These are phyloP conservation scores for Leishmania amazonensis DNA, from an alignment of 208 protist genomes.

Conservation along the genomic window DNA sequence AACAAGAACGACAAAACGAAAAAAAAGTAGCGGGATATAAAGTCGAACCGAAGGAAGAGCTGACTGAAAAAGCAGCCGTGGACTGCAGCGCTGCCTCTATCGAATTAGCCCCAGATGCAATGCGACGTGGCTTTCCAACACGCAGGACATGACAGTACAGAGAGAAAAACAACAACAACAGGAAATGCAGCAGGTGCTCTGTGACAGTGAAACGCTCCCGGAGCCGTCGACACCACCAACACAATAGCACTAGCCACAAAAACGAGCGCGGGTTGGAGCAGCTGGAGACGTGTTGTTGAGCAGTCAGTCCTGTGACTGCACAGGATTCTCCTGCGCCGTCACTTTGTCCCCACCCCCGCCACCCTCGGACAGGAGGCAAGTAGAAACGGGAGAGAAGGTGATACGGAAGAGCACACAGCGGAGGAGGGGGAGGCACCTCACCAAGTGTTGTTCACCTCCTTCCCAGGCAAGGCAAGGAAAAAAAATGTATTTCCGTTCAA, in stretches of 20 bases:
- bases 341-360: not conserved
- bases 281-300: not conserved
- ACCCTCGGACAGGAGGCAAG: not conserved
- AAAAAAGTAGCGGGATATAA: not conserved
- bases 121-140: not conserved
- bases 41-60: not conserved
- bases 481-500: not conserved
- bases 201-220: not conserved
- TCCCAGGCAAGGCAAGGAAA: not conserved
- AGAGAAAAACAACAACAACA: not conserved
- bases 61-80: not conserved
- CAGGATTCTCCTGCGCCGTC: not conserved
- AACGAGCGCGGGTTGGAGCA: not conserved
- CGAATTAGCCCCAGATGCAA: not conserved
- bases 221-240: not conserved
- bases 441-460: not conserved
- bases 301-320: not conserved
- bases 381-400: not conserved
- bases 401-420: not conserved
- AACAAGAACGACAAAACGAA: not conserved
- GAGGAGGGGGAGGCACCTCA: not conserved
- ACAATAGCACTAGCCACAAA: not conserved
- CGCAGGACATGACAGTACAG: not conserved
- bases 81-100: not conserved
- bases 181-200: not conserved